Evolutionary conservation across 2,329 filamentous ascomycete species (phyloP).

Genomic region (Clonostachys rosea): DNA sequence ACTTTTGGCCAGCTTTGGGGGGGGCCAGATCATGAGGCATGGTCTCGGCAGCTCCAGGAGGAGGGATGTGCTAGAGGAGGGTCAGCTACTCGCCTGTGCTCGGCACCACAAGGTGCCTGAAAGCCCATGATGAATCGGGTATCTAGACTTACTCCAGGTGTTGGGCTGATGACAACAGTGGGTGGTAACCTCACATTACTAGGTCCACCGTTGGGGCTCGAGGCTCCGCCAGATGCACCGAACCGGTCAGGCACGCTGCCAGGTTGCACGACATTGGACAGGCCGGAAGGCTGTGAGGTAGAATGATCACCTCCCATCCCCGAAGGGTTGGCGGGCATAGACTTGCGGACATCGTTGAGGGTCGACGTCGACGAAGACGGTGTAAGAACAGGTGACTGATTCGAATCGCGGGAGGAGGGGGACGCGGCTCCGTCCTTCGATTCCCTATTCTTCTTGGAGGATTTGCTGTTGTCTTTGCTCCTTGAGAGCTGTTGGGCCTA

Average conservation of each 20-base stretch:
- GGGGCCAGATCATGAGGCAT: slow-evolving; percentile 97
- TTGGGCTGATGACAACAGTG: slow-evolving; percentile 91
- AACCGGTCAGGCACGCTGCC: slow-evolving; percentile 34
- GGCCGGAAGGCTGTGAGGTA: slow-evolving; percentile 31
- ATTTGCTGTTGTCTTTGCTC: slow-evolving; percentile 83
- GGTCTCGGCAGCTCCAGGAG: slow-evolving; percentile 89
- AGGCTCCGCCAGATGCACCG: slow-evolving; percentile 22
- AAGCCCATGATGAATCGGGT: not conserved
- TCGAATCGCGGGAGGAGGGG: slow-evolving; percentile 58
- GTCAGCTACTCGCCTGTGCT: not conserved
- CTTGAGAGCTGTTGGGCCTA: slow-evolving; percentile 70
- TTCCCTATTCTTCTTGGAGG: slow-evolving; percentile 71
- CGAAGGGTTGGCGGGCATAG: slow-evolving; percentile 55
- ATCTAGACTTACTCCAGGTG: slow-evolving; percentile 67
- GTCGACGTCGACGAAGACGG: slow-evolving; percentile 88
- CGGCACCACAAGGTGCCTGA: slow-evolving; percentile 1
- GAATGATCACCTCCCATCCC: slow-evolving; percentile 36
- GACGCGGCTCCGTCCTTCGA: slow-evolving; percentile 75
- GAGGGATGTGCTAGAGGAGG: slow-evolving; percentile 67
- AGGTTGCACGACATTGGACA: slow-evolving; percentile 27
- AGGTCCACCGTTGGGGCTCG: slow-evolving; percentile 28
- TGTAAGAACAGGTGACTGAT: slow-evolving; percentile 63
- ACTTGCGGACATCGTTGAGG: slow-evolving; percentile 80
- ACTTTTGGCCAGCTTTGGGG: slow-evolving; percentile 88
- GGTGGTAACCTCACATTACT: slow-evolving; percentile 55